phyloP scores from a whole-genome alignment of 2,329 filamentous ascomycete genomes.

The Hawksworthiomyces lignivorus region DNA sequence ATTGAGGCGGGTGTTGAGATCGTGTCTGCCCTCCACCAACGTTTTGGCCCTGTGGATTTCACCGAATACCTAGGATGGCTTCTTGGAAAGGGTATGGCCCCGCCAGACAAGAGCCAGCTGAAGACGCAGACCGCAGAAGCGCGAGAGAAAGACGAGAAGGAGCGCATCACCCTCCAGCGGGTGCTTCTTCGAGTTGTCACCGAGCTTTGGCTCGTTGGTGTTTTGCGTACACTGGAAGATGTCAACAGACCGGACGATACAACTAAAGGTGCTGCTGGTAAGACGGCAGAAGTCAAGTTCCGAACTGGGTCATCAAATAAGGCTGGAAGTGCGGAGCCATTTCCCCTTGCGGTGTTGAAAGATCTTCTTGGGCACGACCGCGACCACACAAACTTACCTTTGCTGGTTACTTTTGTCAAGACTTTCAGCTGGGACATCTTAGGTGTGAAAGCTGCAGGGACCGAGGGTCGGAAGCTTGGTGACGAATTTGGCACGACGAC shows the following conservation, averaged over 20 bases:
- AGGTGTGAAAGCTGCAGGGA: constrained; percentile 62
- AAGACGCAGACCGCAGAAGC: constrained; percentile 74
- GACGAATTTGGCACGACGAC: constrained; percentile 65
- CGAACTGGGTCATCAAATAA: constrained; percentile 48
- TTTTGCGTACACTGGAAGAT: constrained; percentile 71
- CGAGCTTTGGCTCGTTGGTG: constrained; percentile 89
- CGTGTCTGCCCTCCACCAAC: constrained; percentile 88
- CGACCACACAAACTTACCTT: constrained; percentile 81
- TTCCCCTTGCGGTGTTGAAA: constrained; percentile 95
- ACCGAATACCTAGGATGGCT: constrained; percentile 90
- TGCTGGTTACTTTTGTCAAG: constrained; percentile 93
- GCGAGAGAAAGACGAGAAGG: constrained; percentile 92
- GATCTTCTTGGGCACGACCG: constrained; percentile 90
- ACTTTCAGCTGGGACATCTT: constrained; percentile 93
- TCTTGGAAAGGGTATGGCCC: constrained; percentile 81
- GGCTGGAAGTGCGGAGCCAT: constrained; percentile 71
- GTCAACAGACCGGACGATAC: constrained; percentile 54
- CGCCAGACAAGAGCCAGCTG: constrained; percentile 75
- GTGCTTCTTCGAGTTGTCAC: constrained; percentile 83
- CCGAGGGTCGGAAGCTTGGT: constrained; percentile 75
- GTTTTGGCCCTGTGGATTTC: constrained; percentile 84
- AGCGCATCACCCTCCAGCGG: constrained; percentile 78
- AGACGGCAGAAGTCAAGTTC: constrained; percentile 52
- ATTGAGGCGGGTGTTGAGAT: constrained; percentile 88
- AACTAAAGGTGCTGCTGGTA: constrained; percentile 54